A percentile compares a stretch with the other conserved stretches of the same genome.
phyloP scores from a whole-genome alignment of 2,329 filamentous ascomycete genomes.

The Fusarium dlaminii region DNA sequence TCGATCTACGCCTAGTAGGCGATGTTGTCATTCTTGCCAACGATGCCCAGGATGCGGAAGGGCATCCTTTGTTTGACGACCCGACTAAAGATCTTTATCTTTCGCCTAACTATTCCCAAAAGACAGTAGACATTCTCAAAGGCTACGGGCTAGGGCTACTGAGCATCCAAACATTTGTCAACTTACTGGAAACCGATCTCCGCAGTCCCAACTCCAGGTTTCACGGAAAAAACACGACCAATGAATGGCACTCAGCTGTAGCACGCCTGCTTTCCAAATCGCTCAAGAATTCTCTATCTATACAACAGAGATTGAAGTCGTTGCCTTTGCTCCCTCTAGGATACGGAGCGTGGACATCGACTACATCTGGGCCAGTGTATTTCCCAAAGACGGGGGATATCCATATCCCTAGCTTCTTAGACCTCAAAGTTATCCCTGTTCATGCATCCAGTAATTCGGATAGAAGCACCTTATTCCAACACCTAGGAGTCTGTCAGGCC shows the following conservation, averaged over 20 bases:
- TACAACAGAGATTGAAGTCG: background rate
- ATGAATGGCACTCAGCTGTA: background rate
- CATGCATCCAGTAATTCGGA: background rate
- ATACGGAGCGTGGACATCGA: background rate
- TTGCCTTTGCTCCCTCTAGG: constrained; percentile 13
- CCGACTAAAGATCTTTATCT: constrained; percentile 5
- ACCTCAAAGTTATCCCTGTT: background rate
- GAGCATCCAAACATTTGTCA: rapidly evolving
- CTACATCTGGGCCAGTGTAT: constrained; percentile 10
- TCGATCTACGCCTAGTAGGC: background rate
- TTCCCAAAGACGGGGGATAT: background rate
- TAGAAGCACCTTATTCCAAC: background rate
- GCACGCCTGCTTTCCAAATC: background rate
- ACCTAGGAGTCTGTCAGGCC: constrained; percentile 1
- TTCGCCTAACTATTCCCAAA: background rate
- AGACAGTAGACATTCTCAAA: background rate
- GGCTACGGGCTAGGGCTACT: background rate
- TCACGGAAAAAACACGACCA: rapidly evolving
- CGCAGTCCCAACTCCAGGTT: background rate
- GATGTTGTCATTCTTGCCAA: background rate
- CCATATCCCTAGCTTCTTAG: background rate
- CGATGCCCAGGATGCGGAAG: background rate
- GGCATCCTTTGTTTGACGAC: constrained; percentile 13
- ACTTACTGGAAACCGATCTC: background rate
- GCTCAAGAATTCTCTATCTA: rapidly evolving